Percentiles rank a stretch among this genome's conserved stretches.
Conservation (phyloP, 2,329 filamentous ascomycete species). For the Colletotrichum kahawae region DNA sequence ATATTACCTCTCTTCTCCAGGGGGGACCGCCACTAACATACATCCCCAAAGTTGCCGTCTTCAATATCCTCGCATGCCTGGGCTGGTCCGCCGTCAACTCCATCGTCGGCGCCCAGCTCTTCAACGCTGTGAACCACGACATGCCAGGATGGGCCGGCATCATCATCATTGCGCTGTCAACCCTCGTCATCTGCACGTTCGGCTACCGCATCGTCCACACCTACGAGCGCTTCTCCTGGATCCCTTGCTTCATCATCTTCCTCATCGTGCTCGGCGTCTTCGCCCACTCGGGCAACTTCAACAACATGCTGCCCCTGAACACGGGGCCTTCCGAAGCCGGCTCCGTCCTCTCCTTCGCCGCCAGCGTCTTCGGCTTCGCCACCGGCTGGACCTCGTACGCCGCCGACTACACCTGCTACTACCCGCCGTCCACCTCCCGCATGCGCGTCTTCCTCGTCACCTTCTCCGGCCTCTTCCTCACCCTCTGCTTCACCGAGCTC, state of each 20-base stretch:
- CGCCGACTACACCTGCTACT: constrained; percentile 82
- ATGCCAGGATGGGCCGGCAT: constrained; percentile 79
- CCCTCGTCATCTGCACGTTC: constrained; percentile 75
- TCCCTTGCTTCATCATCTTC: constrained; percentile 76
- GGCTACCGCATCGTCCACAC: constrained; percentile 77
- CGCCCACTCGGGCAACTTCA: constrained; percentile 69
- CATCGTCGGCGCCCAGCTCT: constrained; percentile 79
- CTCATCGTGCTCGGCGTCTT: constrained; percentile 73
- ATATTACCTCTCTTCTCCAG: constrained; percentile 8
- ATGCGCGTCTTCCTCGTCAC: constrained; percentile 72
- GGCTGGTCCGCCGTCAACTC: constrained; percentile 81
- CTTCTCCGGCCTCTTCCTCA: constrained; percentile 71
- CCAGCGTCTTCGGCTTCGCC: constrained; percentile 70
- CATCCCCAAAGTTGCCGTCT: constrained; percentile 61
- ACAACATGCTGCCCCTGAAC: constrained; percentile 59
- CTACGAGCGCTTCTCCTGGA: constrained; percentile 79
- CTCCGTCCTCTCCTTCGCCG: constrained; percentile 67
- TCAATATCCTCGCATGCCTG: constrained; percentile 73
- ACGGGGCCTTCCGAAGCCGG: constrained; percentile 65
- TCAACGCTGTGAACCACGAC: constrained; percentile 72
- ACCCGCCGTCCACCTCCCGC: constrained; percentile 65
- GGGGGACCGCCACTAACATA: background rate
- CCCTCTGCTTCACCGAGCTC: constrained; percentile 76
- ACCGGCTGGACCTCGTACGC: constrained; percentile 78
- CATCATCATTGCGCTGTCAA: constrained; percentile 74